Evolutionary conservation across 148 eudicot species (phyloP).

Genomic region (Cornus controversa): DNA sequence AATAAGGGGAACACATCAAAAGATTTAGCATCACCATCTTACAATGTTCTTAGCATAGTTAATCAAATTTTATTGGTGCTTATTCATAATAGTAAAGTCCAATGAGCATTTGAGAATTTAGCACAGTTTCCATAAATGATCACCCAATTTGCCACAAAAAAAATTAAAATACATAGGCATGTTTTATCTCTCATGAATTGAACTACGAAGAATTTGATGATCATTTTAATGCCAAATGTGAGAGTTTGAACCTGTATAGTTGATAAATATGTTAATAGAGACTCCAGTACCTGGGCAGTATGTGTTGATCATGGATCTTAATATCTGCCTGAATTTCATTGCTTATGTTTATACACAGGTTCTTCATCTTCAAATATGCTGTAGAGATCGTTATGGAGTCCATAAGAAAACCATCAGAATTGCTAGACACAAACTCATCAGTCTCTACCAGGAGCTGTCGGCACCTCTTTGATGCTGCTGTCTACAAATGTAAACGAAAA

Average conservation of each 20-base stretch:
- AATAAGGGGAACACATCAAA: slow-evolving; percentile 7
- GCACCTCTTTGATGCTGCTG: slow-evolving; percentile 82
- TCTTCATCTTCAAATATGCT: slow-evolving; percentile 86
- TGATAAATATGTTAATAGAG: neutral
- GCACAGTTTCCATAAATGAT: neutral
- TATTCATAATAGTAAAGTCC: neutral
- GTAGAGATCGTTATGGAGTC: slow-evolving; percentile 67
- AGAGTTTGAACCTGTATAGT: neutral
- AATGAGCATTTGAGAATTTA: neutral
- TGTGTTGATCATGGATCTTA: slow-evolving; percentile 73
- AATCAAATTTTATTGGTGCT: neutral
- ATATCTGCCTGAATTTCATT: slow-evolving; percentile 73
- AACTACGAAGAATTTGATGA: neutral
- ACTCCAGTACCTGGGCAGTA: slow-evolving; percentile 67
- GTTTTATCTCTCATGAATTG: neutral
- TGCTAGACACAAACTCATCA: slow-evolving; percentile 69
- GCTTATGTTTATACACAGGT: slow-evolving; percentile 57
- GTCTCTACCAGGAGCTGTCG: slow-evolving; percentile 79
- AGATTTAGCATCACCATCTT: neutral
- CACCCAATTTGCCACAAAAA: neutral
- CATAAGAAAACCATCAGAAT: slow-evolving; percentile 61
- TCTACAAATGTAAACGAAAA: slow-evolving; percentile 23
- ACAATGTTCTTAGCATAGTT: neutral
- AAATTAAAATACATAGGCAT: too few relatives aligned
- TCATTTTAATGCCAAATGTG: neutral